phyloP scores from a whole-genome alignment of 495 filamentous ascomycete species.

The Hyaloscypha bicolor region DNA sequence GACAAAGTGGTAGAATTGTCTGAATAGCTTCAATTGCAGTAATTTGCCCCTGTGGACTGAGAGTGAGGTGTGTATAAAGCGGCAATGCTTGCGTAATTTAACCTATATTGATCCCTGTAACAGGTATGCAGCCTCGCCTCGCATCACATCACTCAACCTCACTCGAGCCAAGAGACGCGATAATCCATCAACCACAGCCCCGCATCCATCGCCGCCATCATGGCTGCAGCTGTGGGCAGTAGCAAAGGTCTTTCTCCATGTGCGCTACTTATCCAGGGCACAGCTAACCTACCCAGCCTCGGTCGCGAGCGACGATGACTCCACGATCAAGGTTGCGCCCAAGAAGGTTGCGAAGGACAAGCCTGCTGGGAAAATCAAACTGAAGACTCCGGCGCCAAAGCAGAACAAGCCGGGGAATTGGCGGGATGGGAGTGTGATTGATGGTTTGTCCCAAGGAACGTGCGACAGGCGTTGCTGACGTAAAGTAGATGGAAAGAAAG shows the following conservation, averaged over 20 bases:
- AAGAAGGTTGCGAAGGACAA: constrained; percentile 60
- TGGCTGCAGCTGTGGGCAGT: constrained; percentile 13
- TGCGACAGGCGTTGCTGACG: background rate
- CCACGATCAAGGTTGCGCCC: constrained; percentile 59
- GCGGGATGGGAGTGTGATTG: constrained; percentile 51
- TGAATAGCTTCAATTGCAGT: no score
- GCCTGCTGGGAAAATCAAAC: constrained; percentile 60
- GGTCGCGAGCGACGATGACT: constrained; percentile 46
- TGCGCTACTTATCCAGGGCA: background rate
- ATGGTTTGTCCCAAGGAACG: constrained; percentile 48
- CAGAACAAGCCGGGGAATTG: constrained; percentile 57
- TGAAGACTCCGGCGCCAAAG: constrained; percentile 66
- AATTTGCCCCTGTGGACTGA: no score
- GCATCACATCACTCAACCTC: constrained; percentile 8
- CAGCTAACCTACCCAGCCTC: constrained; percentile 16
- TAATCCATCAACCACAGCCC: constrained; percentile 14
- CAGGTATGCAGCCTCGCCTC: constrained; percentile 14
- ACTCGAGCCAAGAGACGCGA: background rate
- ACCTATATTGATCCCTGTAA: no score
- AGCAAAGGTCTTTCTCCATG: constrained; percentile 16
- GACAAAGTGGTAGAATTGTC: no score
- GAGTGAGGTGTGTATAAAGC: no score
- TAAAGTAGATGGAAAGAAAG: constrained; percentile 48
- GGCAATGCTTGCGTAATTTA: no score
- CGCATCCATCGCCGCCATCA: constrained; percentile 12